Evolutionary conservation across 805 yeast genomes (phyloP).

Genomic region (Ogataea trehalophila): DNA sequence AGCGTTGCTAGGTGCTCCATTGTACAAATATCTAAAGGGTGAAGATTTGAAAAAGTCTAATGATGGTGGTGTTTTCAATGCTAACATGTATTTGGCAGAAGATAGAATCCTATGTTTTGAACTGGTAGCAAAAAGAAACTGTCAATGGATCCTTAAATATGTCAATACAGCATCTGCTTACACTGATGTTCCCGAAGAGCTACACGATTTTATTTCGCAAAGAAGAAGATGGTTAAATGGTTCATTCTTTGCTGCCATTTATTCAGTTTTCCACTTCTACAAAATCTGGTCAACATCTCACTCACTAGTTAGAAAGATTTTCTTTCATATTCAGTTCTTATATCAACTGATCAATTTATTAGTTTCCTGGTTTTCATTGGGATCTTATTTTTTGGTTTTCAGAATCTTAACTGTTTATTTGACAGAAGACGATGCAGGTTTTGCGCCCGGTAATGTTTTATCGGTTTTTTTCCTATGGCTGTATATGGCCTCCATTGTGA

Average conservation of each 20-base stretch:
- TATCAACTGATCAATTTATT: conserved; percentile 72
- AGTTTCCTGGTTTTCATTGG: conserved; percentile 90
- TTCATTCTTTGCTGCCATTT: conserved; percentile 90
- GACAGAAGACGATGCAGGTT: conserved; percentile 55
- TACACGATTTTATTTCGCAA: conserved; percentile 84
- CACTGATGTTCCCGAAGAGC: conserved; percentile 89
- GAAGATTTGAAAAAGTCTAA: conserved; percentile 66
- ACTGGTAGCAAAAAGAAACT: conserved; percentile 75
- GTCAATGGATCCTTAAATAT: conserved; percentile 75
- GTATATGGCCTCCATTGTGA: conserved; percentile 71
- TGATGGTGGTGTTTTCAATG: conserved; percentile 78
- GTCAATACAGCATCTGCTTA: conserved; percentile 87
- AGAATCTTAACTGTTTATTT: conserved; percentile 78
- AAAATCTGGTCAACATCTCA: conserved; percentile 80
- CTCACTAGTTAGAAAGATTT: conserved; percentile 57
- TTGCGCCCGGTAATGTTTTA: conserved; percentile 70
- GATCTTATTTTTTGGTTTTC: conserved; percentile 86
- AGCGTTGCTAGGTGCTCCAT: conserved; percentile 80
- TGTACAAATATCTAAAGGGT: conserved; percentile 88
- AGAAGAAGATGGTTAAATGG: conserved; percentile 97
- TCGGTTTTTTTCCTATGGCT: conserved; percentile 82
- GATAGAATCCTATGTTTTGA: conserved; percentile 95
- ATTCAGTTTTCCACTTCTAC: conserved; percentile 73
- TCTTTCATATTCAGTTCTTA: conserved; percentile 70
- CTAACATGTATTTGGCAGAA: conserved; percentile 96